Evolutionary conservation across 1,139 yeast genomes (phyloP).

Genomic region (Dujonia santamariae): DNA sequence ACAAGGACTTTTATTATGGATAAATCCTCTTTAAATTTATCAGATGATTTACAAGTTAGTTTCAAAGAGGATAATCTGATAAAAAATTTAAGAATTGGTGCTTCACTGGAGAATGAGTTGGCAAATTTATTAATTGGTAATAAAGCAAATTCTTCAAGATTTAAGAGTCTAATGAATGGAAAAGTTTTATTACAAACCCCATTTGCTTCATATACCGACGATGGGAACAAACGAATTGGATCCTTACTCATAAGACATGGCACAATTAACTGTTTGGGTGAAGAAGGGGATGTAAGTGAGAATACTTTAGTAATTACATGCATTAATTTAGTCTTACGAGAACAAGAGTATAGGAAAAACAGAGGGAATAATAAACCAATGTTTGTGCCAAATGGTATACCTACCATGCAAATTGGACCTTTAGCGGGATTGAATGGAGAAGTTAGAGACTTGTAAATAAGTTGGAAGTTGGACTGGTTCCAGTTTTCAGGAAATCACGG

Average conservation of each 20-base stretch:
- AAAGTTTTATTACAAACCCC: constrained; percentile 26
- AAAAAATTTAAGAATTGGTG: constrained; percentile 11
- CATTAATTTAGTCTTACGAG: constrained; percentile 32
- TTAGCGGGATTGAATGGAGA: too few relatives aligned
- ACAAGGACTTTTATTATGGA: constrained; percentile 26
- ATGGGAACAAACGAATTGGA: constrained; percentile 23
- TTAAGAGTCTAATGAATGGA: constrained; percentile 11
- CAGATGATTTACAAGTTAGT: constrained; percentile 19
- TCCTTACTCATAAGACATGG: constrained; percentile 26
- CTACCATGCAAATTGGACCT: too few relatives aligned
- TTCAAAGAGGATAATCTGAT: constrained; percentile 12
- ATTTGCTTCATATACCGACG: constrained; percentile 29
- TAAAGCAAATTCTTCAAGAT: constrained; percentile 7
- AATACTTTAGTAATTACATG: constrained; percentile 27
- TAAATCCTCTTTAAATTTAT: constrained; percentile 18
- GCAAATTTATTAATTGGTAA: constrained; percentile 9
- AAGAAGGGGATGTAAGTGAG: constrained; percentile 14
- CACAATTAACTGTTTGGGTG: constrained; percentile 27
- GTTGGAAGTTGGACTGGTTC: too few relatives aligned
- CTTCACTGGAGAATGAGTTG: constrained; percentile 12
- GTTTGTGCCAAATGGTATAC: constrained; percentile 8
- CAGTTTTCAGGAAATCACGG: too few relatives aligned
- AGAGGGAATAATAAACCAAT: constrained; percentile 31
- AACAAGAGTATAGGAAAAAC: constrained; percentile 38
- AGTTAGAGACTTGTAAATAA: too few relatives aligned